phyloP scores from a whole-genome alignment of 805 yeast genomes.

The Sporopachydermia quercuum region DNA sequence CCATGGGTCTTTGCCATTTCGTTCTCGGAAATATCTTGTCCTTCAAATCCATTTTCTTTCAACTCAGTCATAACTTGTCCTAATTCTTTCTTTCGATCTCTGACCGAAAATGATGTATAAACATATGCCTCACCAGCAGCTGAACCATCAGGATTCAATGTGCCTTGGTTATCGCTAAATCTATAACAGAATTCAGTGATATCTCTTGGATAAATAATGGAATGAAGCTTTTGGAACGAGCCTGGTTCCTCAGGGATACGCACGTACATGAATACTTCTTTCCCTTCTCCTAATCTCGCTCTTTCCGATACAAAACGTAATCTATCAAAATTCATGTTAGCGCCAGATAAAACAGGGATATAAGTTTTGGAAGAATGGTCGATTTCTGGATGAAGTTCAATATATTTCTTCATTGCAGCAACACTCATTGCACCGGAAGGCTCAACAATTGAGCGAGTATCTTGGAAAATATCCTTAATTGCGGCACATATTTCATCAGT shows the following conservation, averaged over 20 bases:
- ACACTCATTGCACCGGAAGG: conserved; percentile 96
- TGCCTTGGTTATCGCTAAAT: conserved; percentile 29
- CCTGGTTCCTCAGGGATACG: conserved; percentile 92
- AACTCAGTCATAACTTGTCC: conserved; percentile 44
- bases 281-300: conserved; percentile 97
- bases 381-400: conserved; percentile 49
- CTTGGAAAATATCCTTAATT: conserved; percentile 91
- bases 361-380: conserved; percentile 60
- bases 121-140: conserved; percentile 48
- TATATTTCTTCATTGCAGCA: conserved; percentile 84
- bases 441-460: conserved; percentile 84
- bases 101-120: conserved; percentile 75
- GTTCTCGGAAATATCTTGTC: conserved; percentile 76
- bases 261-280: conserved; percentile 81
- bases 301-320: conserved; percentile 92
- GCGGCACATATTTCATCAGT: conserved; percentile 97
- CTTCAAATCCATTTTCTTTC: conserved; percentile 50
- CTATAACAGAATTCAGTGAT: conserved; percentile 94
- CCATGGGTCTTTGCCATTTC: conserved; percentile 96
- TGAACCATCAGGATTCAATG: conserved; percentile 7
- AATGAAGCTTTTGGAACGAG: conserved; percentile 65
- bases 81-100: conserved; percentile 59
- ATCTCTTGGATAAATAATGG: conserved; percentile 68
- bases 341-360: conserved; percentile 84
- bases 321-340: conserved; percentile 96